Evolutionary conservation across 225 moss, liverwort and hornwort genomes (phyloP), one percentile per base, ranked within the genome.

Genomic region (Lunularia cruciata): DNA sequence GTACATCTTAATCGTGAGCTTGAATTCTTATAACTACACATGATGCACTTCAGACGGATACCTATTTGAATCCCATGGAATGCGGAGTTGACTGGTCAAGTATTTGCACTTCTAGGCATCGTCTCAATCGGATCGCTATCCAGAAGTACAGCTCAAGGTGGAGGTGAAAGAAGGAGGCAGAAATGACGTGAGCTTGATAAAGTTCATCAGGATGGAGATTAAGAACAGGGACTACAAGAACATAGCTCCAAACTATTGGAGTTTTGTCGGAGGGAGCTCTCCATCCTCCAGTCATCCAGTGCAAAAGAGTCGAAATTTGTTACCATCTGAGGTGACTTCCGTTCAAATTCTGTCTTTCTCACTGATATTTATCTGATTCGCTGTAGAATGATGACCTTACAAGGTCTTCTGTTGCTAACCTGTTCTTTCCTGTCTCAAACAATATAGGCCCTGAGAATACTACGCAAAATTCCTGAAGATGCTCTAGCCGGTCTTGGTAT

Each of bases 401-500:
- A n/a, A n/a, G n/a, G n/a, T n/a, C n/a, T n/a, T n/a, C 5, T 28
- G 47, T 27, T 48, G 31, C 5, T 36, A 40, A 27, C 26, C 42
- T 59, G 43, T 68, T 51, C 7, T 31, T 43, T 38, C 16, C 63
- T 51, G 1, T 31, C 34, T 38, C 16, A 7, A 22, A 10, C 9
- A 19, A 34, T 48, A 20, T 83, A 98, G 96, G 93, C 93, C 39
- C 74, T 86, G 35, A 78, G 37, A 20, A 91, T 98, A 49, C 34
- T 98, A 42, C 54, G 60, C 46, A 85, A 82, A 49, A 77, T 98
- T 60, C 83, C 89, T 35, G 61, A 76, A 38, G 67, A 74, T 39
- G 85, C 85, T 66, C 78, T 89, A 45, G 71, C 62, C 37, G 56
- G 81, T 79, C 80, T 98, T 56, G 91, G 93, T 38, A 84, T 91